A percentile compares a stretch with the other conserved stretches of the same genome.
phyloP scores from a whole-genome alignment of 495 filamentous ascomycete genomes.

The Tetracladium marchalianum region DNA sequence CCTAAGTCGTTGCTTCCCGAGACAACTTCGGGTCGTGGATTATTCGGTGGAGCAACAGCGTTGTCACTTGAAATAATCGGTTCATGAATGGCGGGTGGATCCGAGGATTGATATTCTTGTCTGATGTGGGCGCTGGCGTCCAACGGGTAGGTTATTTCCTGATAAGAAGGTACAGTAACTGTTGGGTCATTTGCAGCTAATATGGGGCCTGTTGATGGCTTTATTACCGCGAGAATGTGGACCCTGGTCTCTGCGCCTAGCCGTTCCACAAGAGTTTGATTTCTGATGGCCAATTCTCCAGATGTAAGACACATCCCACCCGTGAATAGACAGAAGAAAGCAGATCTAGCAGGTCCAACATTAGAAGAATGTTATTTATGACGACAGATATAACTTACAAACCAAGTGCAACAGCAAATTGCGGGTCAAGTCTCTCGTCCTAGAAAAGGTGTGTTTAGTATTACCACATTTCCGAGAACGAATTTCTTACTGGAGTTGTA shows the following conservation, averaged over 20 bases:
- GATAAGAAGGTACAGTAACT: not conserved
- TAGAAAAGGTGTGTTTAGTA: slow-evolving; percentile 3
- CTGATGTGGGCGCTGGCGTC: not conserved
- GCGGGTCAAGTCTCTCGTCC: slow-evolving; percentile 13
- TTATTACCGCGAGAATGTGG: slow-evolving; percentile 58
- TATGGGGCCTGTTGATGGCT: slow-evolving; percentile 1
- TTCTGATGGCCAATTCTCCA: slow-evolving; percentile 54
- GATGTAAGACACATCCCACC: slow-evolving; percentile 63
- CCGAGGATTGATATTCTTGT: not conserved
- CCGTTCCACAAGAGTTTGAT: slow-evolving; percentile 77
- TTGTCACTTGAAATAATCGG: too few species aligned
- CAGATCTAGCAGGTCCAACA: slow-evolving; percentile 21
- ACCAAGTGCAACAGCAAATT: slow-evolving; percentile 45
- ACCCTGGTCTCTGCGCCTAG: slow-evolving; percentile 49
- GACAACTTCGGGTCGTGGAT: too few species aligned
- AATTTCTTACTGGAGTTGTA: not conserved
- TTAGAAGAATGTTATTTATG: not conserved
- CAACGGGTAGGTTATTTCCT: slow-evolving; percentile 16
- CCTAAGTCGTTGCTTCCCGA: too few species aligned
- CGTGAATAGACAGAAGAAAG: slow-evolving; percentile 68
- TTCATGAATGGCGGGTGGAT: too few species aligned
- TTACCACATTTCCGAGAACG: not conserved
- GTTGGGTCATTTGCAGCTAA: not conserved
- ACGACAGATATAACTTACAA: slow-evolving; percentile 30
- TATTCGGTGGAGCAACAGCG: too few species aligned